These are phyloP conservation scores for Colletotrichum sp. DNA, from an alignment of 2,329 filamentous ascomycete genomes.

Conservation along the genomic window DNA sequence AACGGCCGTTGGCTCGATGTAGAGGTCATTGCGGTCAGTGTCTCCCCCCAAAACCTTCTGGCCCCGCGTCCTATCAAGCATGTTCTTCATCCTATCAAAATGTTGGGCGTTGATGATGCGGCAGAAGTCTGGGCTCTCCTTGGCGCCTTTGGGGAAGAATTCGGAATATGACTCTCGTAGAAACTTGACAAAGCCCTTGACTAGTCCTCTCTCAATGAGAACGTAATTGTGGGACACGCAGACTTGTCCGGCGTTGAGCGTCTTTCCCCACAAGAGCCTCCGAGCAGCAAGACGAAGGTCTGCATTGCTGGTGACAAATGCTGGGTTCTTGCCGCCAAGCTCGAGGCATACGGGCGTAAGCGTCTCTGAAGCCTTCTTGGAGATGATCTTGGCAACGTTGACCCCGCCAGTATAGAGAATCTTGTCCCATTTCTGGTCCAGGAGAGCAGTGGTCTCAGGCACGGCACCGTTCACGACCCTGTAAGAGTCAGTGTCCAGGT, in stretches of 20 bases:
- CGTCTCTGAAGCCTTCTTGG: background rate
- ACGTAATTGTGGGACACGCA: background rate
- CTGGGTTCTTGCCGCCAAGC: background rate
- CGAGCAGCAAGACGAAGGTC: background rate
- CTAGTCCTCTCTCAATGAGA: background rate
- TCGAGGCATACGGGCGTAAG: background rate
- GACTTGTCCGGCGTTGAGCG: background rate
- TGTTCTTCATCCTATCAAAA: background rate
- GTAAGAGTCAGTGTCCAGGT: background rate
- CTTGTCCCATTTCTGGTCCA: background rate
- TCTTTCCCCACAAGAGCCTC: background rate
- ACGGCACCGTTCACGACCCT: background rate
- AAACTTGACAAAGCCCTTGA: background rate
- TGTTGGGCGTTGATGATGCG: background rate
- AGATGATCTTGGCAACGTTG: background rate
- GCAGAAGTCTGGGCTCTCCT: background rate
- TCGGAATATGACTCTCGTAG: background rate
- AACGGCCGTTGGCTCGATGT: background rate
- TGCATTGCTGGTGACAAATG: background rate
- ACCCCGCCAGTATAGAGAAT: background rate
- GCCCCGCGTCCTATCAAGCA: background rate
- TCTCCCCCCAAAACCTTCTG: background rate
- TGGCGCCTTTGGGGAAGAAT: background rate
- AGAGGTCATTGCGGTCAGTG: background rate
- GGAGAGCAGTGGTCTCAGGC: background rate